Evolutionary conservation across 2,329 filamentous ascomycete species (phyloP).

Genomic region (Fusarium sp.): DNA sequence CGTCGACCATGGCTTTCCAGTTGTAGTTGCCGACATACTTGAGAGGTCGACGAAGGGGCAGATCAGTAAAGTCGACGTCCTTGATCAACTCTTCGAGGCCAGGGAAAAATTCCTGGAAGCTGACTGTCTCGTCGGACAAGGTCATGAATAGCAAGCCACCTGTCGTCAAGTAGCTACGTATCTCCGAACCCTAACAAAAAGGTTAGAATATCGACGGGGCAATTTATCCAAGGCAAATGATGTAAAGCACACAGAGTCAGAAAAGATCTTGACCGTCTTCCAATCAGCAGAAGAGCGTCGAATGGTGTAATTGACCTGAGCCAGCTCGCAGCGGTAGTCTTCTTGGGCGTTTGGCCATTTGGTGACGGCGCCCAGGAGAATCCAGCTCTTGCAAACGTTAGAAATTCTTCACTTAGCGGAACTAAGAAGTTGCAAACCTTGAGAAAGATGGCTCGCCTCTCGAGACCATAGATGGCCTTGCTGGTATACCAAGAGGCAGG

Average conservation of each 20-base stretch:
- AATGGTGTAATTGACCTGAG: conserved; percentile 20
- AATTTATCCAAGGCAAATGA: background rate
- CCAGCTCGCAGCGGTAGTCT: conserved; percentile 19
- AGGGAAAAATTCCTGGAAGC: conserved; percentile 65
- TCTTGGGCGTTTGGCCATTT: conserved; percentile 23
- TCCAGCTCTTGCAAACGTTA: conserved; percentile 21
- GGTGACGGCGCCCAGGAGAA: conserved; percentile 20
- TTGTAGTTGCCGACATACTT: conserved; percentile 69
- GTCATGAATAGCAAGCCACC: conserved; percentile 66
- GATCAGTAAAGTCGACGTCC: conserved; percentile 64
- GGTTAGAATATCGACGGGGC: background rate
- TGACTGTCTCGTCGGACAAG: conserved; percentile 59
- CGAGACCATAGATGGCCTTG: conserved; percentile 21
- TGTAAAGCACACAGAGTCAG: background rate
- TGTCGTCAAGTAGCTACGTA: conserved; percentile 53
- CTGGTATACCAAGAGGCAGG: conserved; percentile 36
- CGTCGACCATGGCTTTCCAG: conserved; percentile 36
- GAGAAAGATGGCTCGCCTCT: conserved; percentile 25
- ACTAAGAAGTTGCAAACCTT: background rate
- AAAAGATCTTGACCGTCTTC: background rate
- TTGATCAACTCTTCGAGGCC: conserved; percentile 61
- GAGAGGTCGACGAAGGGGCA: conserved; percentile 64
- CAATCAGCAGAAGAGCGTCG: background rate
- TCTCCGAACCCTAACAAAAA: conserved; percentile 17
- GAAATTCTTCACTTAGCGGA: background rate